phyloP scores from a whole-genome alignment of 2,329 filamentous ascomycete genomes.

The Xylariales sp. region DNA sequence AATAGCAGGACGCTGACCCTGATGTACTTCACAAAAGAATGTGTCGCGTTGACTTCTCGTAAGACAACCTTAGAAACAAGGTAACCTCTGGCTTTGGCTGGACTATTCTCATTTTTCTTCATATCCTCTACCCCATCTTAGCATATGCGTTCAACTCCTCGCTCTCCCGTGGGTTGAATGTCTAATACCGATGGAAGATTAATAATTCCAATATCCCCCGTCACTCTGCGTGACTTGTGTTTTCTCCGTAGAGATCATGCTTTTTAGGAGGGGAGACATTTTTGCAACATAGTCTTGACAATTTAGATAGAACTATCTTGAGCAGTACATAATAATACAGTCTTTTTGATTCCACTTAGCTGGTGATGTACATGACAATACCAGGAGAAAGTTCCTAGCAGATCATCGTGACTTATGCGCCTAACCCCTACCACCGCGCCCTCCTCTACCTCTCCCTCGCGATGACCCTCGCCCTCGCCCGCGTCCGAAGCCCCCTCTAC shows the following conservation, averaged over 20 bases:
- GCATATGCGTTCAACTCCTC: slow-evolving; percentile 64
- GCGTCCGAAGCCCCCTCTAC: slow-evolving; percentile 39
- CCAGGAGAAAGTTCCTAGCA: neutral
- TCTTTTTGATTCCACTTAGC: neutral
- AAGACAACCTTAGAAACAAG: slow-evolving; percentile 8
- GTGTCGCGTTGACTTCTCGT: neutral
- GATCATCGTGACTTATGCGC: slow-evolving; percentile 2
- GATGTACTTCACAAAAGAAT: neutral
- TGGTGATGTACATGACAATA: neutral
- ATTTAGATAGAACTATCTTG: neutral
- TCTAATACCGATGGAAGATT: slow-evolving; percentile 67
- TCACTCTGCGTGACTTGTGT: slow-evolving; percentile 65
- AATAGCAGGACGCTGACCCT: neutral
- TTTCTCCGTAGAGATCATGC: slow-evolving; percentile 60
- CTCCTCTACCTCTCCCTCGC: slow-evolving; percentile 24
- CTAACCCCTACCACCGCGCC: slow-evolving; percentile 34
- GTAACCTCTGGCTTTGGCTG: slow-evolving; percentile 10
- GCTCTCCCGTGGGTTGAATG: slow-evolving; percentile 64
- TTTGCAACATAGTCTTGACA: neutral
- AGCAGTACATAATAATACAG: slow-evolving; percentile 24
- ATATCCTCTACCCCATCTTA: slow-evolving; percentile 58
- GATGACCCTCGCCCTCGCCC: slow-evolving; percentile 3
- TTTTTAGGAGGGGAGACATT: slow-evolving; percentile 61
- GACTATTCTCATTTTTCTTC: slow-evolving; percentile 31
- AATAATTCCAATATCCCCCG: slow-evolving; percentile 55